Conservation (phyloP, 2,329 filamentous ascomycete genomes). For the Periconia macrospinosa region DNA sequence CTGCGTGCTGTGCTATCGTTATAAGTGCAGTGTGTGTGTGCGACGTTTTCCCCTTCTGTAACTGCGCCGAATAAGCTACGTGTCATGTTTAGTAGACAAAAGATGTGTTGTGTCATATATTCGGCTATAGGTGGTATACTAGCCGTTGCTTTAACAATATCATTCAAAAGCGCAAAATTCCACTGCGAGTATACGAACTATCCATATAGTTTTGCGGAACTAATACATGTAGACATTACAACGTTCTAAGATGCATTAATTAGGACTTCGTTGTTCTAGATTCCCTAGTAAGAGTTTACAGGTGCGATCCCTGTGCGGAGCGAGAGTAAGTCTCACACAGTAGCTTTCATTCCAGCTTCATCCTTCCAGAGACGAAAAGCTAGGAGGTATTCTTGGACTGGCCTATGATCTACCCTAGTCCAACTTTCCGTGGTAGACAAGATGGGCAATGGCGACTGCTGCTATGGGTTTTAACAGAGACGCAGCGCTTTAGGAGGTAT, state of each 20-base stretch:
- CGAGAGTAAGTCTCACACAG: slow-evolving; percentile 11
- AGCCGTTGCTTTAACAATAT: slow-evolving; percentile 4
- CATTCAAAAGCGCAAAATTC: slow-evolving; percentile 11
- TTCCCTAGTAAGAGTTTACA: slow-evolving; percentile 4
- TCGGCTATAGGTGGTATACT: background rate
- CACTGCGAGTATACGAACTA: slow-evolving; percentile 18
- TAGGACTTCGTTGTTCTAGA: slow-evolving; percentile 9
- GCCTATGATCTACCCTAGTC: slow-evolving; percentile 17
- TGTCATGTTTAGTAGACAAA: slow-evolving; percentile 2
- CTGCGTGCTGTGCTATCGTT: background rate
- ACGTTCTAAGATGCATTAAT: slow-evolving; percentile 5
- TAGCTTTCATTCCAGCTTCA: slow-evolving; percentile 11
- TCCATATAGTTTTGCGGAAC: slow-evolving; percentile 5
- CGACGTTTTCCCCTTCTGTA: slow-evolving; percentile 1
- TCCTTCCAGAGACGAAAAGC: slow-evolving; percentile 10
- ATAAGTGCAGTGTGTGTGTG: slow-evolving; percentile 3
- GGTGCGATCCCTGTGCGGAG: slow-evolving; percentile 12
- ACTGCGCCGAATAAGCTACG: slow-evolving; percentile 2
- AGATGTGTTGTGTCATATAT: slow-evolving; percentile 1
- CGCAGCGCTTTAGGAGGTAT: slow-evolving; percentile 10
- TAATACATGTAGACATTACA: background rate
- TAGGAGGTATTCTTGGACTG: slow-evolving; percentile 16
- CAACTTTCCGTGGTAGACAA: slow-evolving; percentile 13
- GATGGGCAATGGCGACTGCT: slow-evolving; percentile 8
- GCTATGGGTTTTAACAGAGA: slow-evolving; percentile 10